These are phyloP conservation scores for Penicillium sp. DNA, from an alignment of 2,329 filamentous ascomycete species.

Conservation along the genomic window DNA sequence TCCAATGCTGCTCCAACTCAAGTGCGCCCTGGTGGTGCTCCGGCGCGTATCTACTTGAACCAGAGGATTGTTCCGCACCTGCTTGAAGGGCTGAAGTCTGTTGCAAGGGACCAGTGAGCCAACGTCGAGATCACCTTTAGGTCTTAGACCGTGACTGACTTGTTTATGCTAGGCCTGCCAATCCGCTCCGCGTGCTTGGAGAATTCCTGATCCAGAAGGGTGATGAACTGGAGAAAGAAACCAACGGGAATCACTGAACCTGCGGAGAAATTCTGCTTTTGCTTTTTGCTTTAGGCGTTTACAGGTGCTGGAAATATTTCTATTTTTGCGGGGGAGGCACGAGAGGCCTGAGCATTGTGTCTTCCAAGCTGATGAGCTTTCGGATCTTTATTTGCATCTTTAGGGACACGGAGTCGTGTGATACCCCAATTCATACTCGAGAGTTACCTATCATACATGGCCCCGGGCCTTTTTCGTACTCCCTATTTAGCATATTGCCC, in stretches of 20 bases:
- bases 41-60: constrained; percentile 66
- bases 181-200: constrained; percentile 64
- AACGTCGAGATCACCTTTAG: not conserved
- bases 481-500: not conserved
- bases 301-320: not conserved
- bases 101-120: constrained; percentile 63
- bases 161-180: constrained; percentile 50
- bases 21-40: constrained; percentile 61
- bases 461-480: not conserved
- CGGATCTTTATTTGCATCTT: not conserved
- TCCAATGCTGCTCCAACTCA: constrained; percentile 50
- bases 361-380: not conserved
- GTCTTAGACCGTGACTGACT: not conserved
- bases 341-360: not conserved
- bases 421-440: constrained; percentile 1
- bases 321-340: too few species aligned
- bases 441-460: not conserved
- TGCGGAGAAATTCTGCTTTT: not conserved
- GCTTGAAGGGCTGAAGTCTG: constrained; percentile 67
- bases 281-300: not conserved
- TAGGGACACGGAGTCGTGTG: constrained; percentile 1
- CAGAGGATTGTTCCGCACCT: constrained; percentile 62
- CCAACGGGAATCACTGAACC: constrained; percentile 16
- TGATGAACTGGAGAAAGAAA: constrained; percentile 55
- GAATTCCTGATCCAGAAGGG: constrained; percentile 66